A percentile compares a stretch with the other conserved stretches of the same genome.
Conservation (phyloP, 2,329 filamentous ascomycete species). For the Chalara sp. region DNA sequence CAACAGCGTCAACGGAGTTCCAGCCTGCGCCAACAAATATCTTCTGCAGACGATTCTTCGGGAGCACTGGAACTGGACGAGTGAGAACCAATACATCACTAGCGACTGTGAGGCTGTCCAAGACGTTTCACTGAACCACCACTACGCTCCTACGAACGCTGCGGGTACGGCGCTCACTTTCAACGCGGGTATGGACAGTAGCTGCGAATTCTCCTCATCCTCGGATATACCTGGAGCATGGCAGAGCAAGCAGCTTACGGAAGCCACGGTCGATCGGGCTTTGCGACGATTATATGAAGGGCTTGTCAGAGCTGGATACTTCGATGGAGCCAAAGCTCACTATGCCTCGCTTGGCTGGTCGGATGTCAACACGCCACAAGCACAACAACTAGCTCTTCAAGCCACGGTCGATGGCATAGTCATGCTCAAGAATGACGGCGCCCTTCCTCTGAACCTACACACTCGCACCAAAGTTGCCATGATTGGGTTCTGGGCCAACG, state of each 20-base stretch:
- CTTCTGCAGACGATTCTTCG: slow-evolving; percentile 57
- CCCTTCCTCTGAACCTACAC: slow-evolving; percentile 10
- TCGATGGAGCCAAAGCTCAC: slow-evolving; percentile 39
- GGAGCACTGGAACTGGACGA: slow-evolving; percentile 58
- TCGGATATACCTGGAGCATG: slow-evolving; percentile 11
- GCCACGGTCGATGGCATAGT: slow-evolving; percentile 20
- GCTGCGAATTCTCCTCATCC: slow-evolving; percentile 16
- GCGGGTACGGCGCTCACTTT: slow-evolving; percentile 12
- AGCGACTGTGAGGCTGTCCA: slow-evolving; percentile 46
- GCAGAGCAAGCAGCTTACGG: slow-evolving; percentile 33
- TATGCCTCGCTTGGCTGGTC: slow-evolving; percentile 47
- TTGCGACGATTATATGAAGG: slow-evolving; percentile 46
- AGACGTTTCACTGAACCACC: slow-evolving; percentile 39
- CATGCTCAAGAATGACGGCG: slow-evolving; percentile 20
- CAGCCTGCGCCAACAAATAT: slow-evolving; percentile 56
- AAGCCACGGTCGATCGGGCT: slow-evolving; percentile 40
- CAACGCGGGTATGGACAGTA: slow-evolving; percentile 17
- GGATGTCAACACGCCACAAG: slow-evolving; percentile 19
- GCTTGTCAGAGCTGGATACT: slow-evolving; percentile 50
- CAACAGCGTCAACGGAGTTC: slow-evolving; percentile 59
- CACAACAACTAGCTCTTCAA: slow-evolving; percentile 14
- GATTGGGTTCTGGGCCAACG: slow-evolving; percentile 17
- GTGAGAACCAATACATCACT: slow-evolving; percentile 50
- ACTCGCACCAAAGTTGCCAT: slow-evolving; percentile 12
- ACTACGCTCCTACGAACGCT: slow-evolving; percentile 25